Percentiles rank a stretch among this genome's conserved stretches.
Conservation (phyloP, 1,139 yeast species). For the Spathaspora sp. region DNA sequence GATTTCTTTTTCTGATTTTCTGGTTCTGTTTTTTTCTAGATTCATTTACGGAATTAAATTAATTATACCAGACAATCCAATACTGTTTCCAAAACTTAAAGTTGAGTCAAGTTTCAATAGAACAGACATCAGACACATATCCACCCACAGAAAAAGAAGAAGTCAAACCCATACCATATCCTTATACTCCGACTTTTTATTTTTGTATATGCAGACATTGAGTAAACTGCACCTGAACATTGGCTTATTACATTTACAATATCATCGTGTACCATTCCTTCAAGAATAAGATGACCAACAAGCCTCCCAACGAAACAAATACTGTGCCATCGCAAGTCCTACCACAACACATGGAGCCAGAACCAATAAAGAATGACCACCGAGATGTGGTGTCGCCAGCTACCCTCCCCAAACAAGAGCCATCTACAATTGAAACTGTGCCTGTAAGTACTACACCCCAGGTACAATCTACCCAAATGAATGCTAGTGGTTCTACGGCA, state of each 20-base stretch:
- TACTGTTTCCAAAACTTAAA: not conserved
- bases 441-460: not conserved
- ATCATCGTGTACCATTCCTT: not conserved
- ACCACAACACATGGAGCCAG: not conserved
- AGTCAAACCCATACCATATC: not conserved
- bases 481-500: slow-evolving; percentile 1
- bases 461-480: not conserved
- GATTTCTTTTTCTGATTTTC: not conserved
- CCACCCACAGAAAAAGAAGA: too few relatives aligned
- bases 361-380: not conserved
- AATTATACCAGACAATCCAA: not conserved
- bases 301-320: slow-evolving; percentile 4
- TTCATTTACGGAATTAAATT: not conserved
- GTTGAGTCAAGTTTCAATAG: not conserved
- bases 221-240: not conserved
- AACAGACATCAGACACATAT: not conserved
- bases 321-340: slow-evolving; percentile 2
- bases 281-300: not conserved
- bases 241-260: not conserved
- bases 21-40: not conserved
- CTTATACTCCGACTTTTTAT: not conserved
- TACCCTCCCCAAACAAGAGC: slow-evolving; percentile 2
- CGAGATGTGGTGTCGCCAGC: not conserved
- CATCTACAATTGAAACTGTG: not conserved
- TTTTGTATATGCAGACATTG: not conserved